Conservation (phyloP, 2,329 filamentous ascomycete genomes). For the Dothistroma septosporum region DNA sequence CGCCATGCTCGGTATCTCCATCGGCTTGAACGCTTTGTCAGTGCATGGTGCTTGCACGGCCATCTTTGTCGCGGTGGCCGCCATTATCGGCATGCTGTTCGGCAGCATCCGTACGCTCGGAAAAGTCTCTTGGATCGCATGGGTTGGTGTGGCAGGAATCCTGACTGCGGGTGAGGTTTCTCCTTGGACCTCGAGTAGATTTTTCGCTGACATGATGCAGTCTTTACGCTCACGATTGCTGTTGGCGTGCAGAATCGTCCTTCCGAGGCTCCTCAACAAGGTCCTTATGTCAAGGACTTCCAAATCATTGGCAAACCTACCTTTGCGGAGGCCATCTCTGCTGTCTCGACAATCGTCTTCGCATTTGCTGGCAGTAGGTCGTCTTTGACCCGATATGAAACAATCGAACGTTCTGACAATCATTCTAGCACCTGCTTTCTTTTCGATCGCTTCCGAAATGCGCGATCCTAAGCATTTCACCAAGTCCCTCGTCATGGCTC, state of each 20-base stretch:
- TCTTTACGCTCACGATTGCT: constrained; percentile 33
- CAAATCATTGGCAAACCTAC: constrained; percentile 24
- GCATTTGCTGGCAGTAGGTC: constrained; percentile 40
- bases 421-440: constrained; percentile 38
- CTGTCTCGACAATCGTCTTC: constrained; percentile 51
- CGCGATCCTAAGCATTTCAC: constrained; percentile 34
- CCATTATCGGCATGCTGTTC: constrained; percentile 38
- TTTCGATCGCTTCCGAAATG: constrained; percentile 41
- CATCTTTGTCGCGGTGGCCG: constrained; percentile 39
- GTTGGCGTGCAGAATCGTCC: constrained; percentile 36
- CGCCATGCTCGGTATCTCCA: constrained; percentile 28
- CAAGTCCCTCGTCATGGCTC: constrained; percentile 32
- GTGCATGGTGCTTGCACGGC: constrained; percentile 36
- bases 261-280: constrained; percentile 30
- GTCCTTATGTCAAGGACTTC: constrained; percentile 29
- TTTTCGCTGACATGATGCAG: constrained; percentile 14
- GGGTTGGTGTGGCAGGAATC: constrained; percentile 31
- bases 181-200: no score
- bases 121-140: constrained; percentile 34
- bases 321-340: constrained; percentile 55
- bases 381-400: no score
- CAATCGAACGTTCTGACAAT: no score
- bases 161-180: constrained; percentile 14
- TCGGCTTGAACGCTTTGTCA: constrained; percentile 25
- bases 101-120: constrained; percentile 35